Conservation (phyloP, 2,329 filamentous ascomycete species). For the Penicillium sp. region DNA sequence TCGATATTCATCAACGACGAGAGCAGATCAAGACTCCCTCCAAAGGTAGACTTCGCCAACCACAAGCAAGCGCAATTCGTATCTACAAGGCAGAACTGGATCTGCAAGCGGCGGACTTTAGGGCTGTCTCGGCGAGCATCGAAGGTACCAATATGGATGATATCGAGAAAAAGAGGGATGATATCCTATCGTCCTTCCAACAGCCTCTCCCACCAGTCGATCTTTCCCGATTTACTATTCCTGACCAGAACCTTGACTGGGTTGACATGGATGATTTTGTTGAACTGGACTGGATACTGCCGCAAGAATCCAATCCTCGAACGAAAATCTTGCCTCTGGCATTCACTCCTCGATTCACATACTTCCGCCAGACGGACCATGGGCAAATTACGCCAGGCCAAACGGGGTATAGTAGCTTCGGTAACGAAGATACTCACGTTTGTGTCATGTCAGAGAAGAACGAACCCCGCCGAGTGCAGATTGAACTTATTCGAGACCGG, state of each 20-base stretch:
- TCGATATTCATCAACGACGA: conserved; percentile 91
- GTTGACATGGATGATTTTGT: conserved; percentile 99
- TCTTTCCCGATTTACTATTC: conserved; percentile 89
- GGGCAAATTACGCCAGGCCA: conserved; percentile 74
- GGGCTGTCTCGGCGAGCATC: conserved; percentile 90
- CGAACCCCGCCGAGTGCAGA: conserved; percentile 87
- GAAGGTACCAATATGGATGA: conserved; percentile 78
- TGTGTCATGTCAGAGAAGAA: conserved; percentile 94
- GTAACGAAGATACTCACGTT: conserved; percentile 88
- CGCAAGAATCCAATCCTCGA: conserved; percentile 85
- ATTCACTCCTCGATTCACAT: conserved; percentile 92
- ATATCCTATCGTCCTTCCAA: conserved; percentile 61
- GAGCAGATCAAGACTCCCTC: conserved; percentile 88
- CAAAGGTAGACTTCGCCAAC: conserved; percentile 75
- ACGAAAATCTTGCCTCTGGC: conserved; percentile 93
- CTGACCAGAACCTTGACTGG: conserved; percentile 94
- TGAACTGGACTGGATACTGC: conserved; percentile 94
- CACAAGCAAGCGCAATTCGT: conserved; percentile 88
- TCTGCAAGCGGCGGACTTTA: conserved; percentile 86
- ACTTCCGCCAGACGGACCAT: conserved; percentile 96
- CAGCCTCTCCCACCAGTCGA: conserved; percentile 59
- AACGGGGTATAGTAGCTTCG: conserved; percentile 85
- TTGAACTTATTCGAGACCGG: conserved; percentile 79
- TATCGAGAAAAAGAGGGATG: conserved; percentile 65
- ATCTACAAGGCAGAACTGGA: conserved; percentile 95